Evolutionary conservation across 2,329 filamentous ascomycete species (phyloP).

Genomic region (Cladorrhinum sp.): DNA sequence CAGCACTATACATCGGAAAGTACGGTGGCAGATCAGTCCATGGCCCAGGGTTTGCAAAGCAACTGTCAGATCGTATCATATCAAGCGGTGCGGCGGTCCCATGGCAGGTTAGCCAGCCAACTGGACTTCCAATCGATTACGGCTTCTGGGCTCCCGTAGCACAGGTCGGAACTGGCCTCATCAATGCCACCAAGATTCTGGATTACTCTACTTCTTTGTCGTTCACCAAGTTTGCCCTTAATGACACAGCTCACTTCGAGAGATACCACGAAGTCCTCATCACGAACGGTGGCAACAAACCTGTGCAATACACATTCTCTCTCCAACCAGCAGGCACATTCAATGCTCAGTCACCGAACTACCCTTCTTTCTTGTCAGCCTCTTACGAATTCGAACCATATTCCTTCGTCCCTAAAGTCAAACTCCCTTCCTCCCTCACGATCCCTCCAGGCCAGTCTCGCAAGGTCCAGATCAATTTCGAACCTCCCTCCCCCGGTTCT

Average conservation of each 20-base stretch:
- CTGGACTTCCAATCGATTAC: constrained; percentile 20
- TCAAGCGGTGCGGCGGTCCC: constrained; percentile 26
- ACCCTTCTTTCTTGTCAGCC: constrained; percentile 2
- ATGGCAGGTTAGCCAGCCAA: constrained; percentile 28
- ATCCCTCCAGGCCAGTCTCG: constrained; percentile 22
- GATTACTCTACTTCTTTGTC: constrained; percentile 34
- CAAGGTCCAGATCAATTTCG: background rate
- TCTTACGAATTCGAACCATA: constrained; percentile 3
- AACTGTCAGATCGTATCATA: constrained; percentile 29
- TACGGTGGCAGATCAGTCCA: constrained; percentile 41
- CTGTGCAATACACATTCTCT: constrained; percentile 40
- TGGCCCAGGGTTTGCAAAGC: constrained; percentile 31
- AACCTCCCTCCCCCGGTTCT: background rate
- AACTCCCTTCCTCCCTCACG: constrained; percentile 18
- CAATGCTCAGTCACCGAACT: constrained; percentile 30
- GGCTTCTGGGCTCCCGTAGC: constrained; percentile 32
- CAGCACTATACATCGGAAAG: constrained; percentile 43
- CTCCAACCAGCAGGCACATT: constrained; percentile 42
- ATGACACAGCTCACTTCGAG: constrained; percentile 40
- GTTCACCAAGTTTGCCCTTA: constrained; percentile 38
- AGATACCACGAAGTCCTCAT: constrained; percentile 34
- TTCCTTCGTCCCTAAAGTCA: constrained; percentile 7
- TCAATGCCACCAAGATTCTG: constrained; percentile 39
- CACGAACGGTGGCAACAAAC: constrained; percentile 41
- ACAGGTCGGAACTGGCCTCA: constrained; percentile 40